phyloP scores from a whole-genome alignment of 192 early-diverging fungal species.

The Podila horticola region DNA sequence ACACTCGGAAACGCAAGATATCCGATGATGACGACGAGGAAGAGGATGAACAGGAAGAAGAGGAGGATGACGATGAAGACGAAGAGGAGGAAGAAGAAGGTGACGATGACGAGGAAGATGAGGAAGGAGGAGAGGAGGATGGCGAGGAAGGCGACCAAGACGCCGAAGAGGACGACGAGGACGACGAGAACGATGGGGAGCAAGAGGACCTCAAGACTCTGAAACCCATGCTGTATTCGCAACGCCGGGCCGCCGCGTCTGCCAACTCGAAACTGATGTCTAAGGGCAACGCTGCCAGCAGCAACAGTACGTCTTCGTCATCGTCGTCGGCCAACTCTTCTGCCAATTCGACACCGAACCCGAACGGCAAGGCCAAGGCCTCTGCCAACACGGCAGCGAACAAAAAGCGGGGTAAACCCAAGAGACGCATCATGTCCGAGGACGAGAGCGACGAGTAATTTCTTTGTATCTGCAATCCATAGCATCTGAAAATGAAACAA shows the following conservation, averaged over 20 bases:
- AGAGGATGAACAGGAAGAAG: conserved; percentile 10
- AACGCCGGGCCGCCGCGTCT: conserved; percentile 22
- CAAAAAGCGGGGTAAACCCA: conserved; percentile 1
- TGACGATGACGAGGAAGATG: not conserved
- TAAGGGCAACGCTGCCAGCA: conserved; percentile 14
- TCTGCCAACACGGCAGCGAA: conserved; percentile 3
- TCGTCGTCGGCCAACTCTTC: not conserved
- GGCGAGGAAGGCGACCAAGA: not conserved
- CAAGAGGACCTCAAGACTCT: not conserved
- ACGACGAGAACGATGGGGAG: not conserved
- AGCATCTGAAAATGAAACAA: too few species aligned
- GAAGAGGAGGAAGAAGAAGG: conserved; percentile 2
- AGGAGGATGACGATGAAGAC: not conserved
- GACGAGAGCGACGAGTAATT: not conserved
- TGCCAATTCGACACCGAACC: conserved; percentile 1
- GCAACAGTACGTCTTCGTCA: not conserved
- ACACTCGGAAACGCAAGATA: not conserved
- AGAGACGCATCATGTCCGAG: conserved; percentile 1
- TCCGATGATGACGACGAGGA: conserved; percentile 10
- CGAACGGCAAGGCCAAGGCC: not conserved
- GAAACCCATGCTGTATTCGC: conserved; percentile 24
- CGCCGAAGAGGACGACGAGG: not conserved
- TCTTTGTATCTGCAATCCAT: too few species aligned
- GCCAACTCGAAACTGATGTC: conserved; percentile 36
- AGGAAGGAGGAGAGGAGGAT: not conserved